Conservation (phyloP, 768 basidiomycete genomes). For the Collybia mongolica region DNA sequence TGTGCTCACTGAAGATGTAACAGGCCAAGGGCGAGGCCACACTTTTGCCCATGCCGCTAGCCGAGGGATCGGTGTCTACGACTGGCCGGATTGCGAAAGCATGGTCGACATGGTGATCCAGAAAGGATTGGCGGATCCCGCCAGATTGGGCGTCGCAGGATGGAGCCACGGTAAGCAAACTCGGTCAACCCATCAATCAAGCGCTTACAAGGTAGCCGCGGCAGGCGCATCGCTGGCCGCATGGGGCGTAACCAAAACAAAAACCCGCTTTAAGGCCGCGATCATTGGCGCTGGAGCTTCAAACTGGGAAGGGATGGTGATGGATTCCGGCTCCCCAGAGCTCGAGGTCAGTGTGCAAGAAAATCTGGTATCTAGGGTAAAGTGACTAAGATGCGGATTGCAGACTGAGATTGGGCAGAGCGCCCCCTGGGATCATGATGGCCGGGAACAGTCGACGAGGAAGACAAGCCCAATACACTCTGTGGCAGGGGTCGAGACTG, state of each 20-base stretch:
- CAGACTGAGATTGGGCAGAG: conserved; percentile 29
- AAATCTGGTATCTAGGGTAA: not conserved
- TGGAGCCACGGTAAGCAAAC: conserved; percentile 33
- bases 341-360: conserved; percentile 23
- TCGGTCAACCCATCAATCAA: not conserved
- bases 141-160: conserved; percentile 28
- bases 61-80: conserved; percentile 26
- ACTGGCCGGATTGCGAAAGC: conserved; percentile 34
- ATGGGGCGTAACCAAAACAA: conserved; percentile 33
- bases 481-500: conserved; percentile 39
- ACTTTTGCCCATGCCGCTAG: conserved; percentile 27
- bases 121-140: conserved; percentile 29
- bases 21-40: conserved; percentile 33
- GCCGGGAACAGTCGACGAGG: conserved; percentile 10
- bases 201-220: not conserved
- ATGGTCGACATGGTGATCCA: conserved; percentile 33
- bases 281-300: conserved; percentile 32
- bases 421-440: conserved; percentile 28
- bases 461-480: conserved; percentile 30
- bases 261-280: conserved; percentile 32
- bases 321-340: conserved; percentile 32
- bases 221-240: conserved; percentile 31
- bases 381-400: conserved; percentile 4
- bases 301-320: conserved; percentile 36
- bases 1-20: not conserved